Base-by-base conservation (phyloP, 208 protist genomes). In the Acanthamoeba sp. region DNA sequence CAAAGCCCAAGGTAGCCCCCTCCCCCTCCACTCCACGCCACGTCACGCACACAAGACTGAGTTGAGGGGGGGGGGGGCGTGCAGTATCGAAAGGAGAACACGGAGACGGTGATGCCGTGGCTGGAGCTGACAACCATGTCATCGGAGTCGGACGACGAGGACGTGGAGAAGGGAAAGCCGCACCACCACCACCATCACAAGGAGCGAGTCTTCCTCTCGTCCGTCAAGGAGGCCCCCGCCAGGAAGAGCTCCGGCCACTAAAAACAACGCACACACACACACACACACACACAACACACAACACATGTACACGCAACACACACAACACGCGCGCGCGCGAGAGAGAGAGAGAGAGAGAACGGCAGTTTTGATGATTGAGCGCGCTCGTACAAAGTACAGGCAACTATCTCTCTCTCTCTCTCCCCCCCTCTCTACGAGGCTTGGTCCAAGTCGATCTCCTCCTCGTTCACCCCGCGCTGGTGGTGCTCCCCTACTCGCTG, bases 381-480 rank as follows among this genome's bases (percentile, higher is more conserved):
- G n/a, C n/a, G n/a, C n/a, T 62, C 22, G 22, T 22, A 12, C 12
- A 12, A 12, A 62, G 55, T 62, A 62, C 12, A 22, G 12, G 55
- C 12, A 62, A 22, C 55, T 27, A 62, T 62, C 16, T 78, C 27
- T 82, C 38, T 48, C 7, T 82, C 36, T 48, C 29, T 48, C 4
- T 2, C 9, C 40, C 38, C 73, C 29, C n/a, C n/a, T n/a, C n/a
- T n/a, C n/a, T n/a, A n/a, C n/a, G n/a, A n/a, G n/a, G n/a, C n/a
- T n/a, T n/a, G 12, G 78, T 87, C 78, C 9, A 87, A 38, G 16
- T 88, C 50, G 24, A 88, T 88, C 80, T 88, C 80, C 22, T 88
- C 80, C 16, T 16, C 32, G 36, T 88, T 88, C 1, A 62, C 22
- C 10, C 6, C 16, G 18, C 24, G 14, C 52, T 59, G 45, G 45